These are phyloP conservation scores for Besnoitia besnoiti DNA, from an alignment of 169 alveolate species.

Conservation along the genomic window DNA sequence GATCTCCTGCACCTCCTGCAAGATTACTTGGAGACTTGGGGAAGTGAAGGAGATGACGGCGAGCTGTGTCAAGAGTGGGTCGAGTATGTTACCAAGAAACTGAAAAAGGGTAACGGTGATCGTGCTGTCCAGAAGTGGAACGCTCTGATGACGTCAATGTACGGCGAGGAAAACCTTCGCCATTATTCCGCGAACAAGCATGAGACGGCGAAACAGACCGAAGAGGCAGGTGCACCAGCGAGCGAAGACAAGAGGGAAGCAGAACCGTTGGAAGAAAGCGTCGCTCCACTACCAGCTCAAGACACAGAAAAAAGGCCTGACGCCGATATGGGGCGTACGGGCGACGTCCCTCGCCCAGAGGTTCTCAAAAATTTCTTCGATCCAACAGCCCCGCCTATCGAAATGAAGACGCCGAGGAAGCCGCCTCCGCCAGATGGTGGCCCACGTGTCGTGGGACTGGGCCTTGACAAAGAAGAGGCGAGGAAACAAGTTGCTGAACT, in stretches of 20 bases:
- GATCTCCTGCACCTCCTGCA: not conserved
- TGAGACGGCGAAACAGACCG: not conserved
- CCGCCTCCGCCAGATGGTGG: conserved; percentile 18
- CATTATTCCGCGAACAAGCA: not conserved
- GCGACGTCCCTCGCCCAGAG: not conserved
- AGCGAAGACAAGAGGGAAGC: not conserved
- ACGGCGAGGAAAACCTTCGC: not conserved
- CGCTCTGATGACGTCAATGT: not conserved
- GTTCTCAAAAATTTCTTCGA: conserved; percentile 9
- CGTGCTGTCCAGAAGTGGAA: conserved; percentile 28
- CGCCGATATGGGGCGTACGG: not conserved
- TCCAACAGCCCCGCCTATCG: conserved; percentile 23
- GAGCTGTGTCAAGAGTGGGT: conserved; percentile 36
- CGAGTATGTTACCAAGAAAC: not conserved
- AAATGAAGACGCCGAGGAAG: not conserved
- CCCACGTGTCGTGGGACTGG: not conserved
- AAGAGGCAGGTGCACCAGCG: not conserved
- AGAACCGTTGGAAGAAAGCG: not conserved
- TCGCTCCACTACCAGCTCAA: no score
- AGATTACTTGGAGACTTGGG: not conserved
- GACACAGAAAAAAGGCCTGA: not conserved
- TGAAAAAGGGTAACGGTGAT: not conserved
- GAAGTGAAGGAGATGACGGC: conserved; percentile 22
- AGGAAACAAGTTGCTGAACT: not conserved
- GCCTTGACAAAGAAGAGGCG: conserved; percentile 21